A percentile compares a stretch with the other conserved stretches of the same genome.
These are phyloP conservation scores for Stachybotrys echinatus DNA, from an alignment of 2,329 filamentous ascomycete genomes.

Conservation along the genomic window DNA sequence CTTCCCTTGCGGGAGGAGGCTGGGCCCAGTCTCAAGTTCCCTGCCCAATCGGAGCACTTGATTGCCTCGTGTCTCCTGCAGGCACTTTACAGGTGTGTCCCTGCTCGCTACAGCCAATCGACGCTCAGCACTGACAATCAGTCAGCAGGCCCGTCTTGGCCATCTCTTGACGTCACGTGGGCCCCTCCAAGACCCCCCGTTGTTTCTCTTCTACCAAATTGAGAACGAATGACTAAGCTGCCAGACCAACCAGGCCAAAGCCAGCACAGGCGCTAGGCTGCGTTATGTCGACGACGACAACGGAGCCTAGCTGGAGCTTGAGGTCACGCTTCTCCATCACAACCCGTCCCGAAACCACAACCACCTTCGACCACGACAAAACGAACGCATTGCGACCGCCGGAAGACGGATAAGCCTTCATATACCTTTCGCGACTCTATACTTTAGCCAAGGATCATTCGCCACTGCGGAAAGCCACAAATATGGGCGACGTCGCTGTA, in stretches of 20 bases:
- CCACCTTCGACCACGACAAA: not conserved
- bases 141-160: not conserved
- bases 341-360: not conserved
- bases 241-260: too few species aligned
- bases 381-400: not conserved
- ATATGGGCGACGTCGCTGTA: conserved; percentile 83
- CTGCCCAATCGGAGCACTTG: not conserved
- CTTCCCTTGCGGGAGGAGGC: not conserved
- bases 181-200: not conserved
- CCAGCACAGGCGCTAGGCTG: not conserved
- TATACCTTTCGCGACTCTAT: too few species aligned
- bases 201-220: not conserved
- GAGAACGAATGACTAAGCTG: not conserved
- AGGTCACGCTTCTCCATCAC: not conserved
- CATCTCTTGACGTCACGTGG: not conserved
- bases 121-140: too few species aligned
- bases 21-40: not conserved
- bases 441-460: too few species aligned
- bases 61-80: not conserved
- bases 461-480: too few species aligned
- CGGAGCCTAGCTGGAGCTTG: not conserved
- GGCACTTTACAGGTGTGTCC: not conserved
- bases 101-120: not conserved
- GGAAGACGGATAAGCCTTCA: too few species aligned
- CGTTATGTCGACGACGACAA: not conserved